Evolutionary conservation across 192 early-diverging fungal genomes (phyloP), one percentile per base, ranked within the genome.

Genomic region (Linderina pennispora): DNA sequence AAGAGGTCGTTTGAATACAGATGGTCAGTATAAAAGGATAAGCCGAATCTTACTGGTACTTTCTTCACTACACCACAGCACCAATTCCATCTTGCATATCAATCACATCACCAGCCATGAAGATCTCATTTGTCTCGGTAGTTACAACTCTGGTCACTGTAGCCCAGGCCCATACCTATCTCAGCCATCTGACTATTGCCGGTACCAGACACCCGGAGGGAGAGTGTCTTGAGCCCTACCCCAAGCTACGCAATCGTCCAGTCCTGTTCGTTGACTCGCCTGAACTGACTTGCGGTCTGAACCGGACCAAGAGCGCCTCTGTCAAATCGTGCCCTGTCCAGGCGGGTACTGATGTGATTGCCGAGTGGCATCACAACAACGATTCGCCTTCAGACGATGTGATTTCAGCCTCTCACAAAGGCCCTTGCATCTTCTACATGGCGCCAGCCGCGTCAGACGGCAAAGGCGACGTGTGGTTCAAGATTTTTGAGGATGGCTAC

Each of bases 401-500:
- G 7, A 40, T 40, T 40, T 5, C 38, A 5, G 7, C 5, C 6
- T 20, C 16, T 40, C 38, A 40, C 38, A 7, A 8, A 8, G 38
- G 38, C 6, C 21, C 38, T 8, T 40, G 38, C 38, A 17, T 40
- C 14, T 5, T 14, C 16, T 40, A 40, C 38, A 40, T 40, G 38
- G 38, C 38, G 14, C 38, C 38, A 14, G 6, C 14, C 14, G 38
- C 38, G 6, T 8, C 6, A 5, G 21, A 14, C 14, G 38, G 38
- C 5, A 17, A 20, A 14, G 38, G 38, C 6, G n/a, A 40, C 21
- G 38, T 14, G 6, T 40, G 38, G 38, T 40, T 40, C 38, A 40
- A 40, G 38, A 14, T 40, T 8, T 40, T 40, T 14, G 38, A 40
- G 38, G 38, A 40, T 8, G 38, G 38, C 5, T 40, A 40, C 38